Evolutionary conservation across 2,329 filamentous ascomycete genomes (phyloP), one percentile per base, ranked within the genome.

Genomic region (Paecilomyces formosus): DNA sequence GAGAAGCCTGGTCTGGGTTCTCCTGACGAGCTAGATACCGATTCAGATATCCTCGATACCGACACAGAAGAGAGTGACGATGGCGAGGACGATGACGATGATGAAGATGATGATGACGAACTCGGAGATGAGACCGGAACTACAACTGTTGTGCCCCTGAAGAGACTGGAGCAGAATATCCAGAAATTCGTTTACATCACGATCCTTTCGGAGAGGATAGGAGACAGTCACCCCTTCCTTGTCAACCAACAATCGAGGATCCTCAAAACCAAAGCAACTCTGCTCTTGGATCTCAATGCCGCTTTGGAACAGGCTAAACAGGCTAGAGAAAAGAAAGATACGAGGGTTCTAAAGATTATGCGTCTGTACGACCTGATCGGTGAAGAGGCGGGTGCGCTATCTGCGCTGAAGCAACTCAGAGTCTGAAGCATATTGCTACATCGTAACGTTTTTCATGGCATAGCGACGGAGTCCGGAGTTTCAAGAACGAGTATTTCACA

Each of bases 281-380:
- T 90, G 58, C 70, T 88, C 31, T 74, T 88, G 53, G 87, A 90
- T 73, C 72, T 90, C 31, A 84, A 82, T 58, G 82, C 82, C 49
- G 84, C 84, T 4, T 70, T 89, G 57, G 83, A 85, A 66, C 82
- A 86, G 64, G 79, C 81, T 6, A 81, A 77, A 54, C 66, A 69
- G 33, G 67, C 67, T 6, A 68, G 68, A 22, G 64, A 68, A 13
- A 73, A 69, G 54, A 67, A 67, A 12, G 72, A 76, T 58, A 71
- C 60, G 67, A 77, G 64, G 55, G 71, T 83, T 24, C 72, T 88
- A 67, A 81, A 79, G 63, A 71, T 88, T 13, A 72, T 87, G 67
- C 78, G 78, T 45, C 75, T 88, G 26, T 88, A 88, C 67, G 78
- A 81, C 52, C 78, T 85, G 51, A 78, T 89, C 72, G 85, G 81